Evolutionary conservation across 768 basidiomycete genomes (phyloP), one percentile per base, ranked within the genome.

Genomic region (Kwoniella dejecticola): DNA sequence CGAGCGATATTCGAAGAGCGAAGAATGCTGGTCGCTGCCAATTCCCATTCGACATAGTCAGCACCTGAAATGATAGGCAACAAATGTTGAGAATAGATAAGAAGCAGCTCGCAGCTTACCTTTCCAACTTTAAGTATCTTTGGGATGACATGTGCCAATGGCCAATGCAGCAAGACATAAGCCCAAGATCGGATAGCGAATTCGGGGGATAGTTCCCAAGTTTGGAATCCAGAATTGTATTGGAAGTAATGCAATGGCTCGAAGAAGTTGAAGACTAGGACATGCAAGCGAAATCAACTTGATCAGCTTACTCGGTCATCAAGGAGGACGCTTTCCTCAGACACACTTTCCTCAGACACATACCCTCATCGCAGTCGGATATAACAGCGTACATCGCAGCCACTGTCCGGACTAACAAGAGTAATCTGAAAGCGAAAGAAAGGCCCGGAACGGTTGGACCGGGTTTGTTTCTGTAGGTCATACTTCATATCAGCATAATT

Each of bases 311-410:
- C n/a, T n/a, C n/a, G n/a, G n/a, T n/a, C n/a, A n/a, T n/a, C n/a
- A n/a, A n/a, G n/a, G n/a, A n/a, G n/a, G n/a, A n/a, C n/a, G n/a
- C n/a, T n/a, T n/a, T n/a, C n/a, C n/a, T n/a, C n/a, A n/a, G n/a
- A n/a, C n/a, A n/a, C n/a, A n/a, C n/a, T n/a, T n/a, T n/a, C n/a
- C n/a, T n/a, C n/a, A n/a, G n/a, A n/a, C n/a, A n/a, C n/a, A n/a
- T n/a, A 92, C 95, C 93, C 85, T 99, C 96, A 74, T 99, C 96
- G 65, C 96, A 98, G 75, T 98, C 96, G 71, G 87, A 86, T 57
- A 95, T 90, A 67, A 91, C 91, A 12, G 89, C 85, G 75, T 98
- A 98, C 93, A 99, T 97, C 2, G 93, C 96, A 0, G 84, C 87
- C 24, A 85, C 80, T 29, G 93, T 83, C 19, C 96, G 85, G 17